These are phyloP conservation scores for Cercis canadensis DNA, from an alignment of 306 rosid genomes.

Conservation along the genomic window DNA sequence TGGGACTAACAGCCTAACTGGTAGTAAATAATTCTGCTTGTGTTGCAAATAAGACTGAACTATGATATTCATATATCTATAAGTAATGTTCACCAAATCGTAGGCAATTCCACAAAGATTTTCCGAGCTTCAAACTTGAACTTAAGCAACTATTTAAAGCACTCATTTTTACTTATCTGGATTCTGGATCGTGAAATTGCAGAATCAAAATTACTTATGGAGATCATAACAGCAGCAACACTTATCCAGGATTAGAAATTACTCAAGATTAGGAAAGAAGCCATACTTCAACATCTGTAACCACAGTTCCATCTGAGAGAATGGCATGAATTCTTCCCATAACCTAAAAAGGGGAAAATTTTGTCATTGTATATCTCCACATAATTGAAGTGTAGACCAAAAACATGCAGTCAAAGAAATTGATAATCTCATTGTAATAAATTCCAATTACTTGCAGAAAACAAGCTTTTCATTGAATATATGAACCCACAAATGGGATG, in stretches of 20 bases:
- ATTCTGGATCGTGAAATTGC: constrained; percentile 5
- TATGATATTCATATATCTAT: too few species aligned
- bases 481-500: too few species aligned
- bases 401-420: too few species aligned
- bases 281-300: constrained; percentile 84
- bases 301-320: constrained; percentile 88
- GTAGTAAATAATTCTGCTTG: too few species aligned
- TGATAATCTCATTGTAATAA: too few species aligned
- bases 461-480: neutral
- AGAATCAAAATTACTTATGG: neutral
- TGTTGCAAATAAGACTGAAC: too few species aligned
- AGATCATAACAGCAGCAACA: neutral
- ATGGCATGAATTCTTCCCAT: constrained; percentile 96
- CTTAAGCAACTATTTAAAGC: constrained; percentile 1
- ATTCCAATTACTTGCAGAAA: neutral
- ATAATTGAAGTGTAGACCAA: neutral
- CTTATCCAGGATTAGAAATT: neutral
- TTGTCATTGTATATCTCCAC: constrained; percentile 14
- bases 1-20: too few species aligned
- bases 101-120: too few species aligned
- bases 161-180: neutral
- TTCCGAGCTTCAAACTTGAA: too few species aligned
- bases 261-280: constrained; percentile 29
- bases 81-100: too few species aligned
- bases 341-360: constrained; percentile 53